Percentiles rank a stretch among this genome's conserved stretches.
Conservation (phyloP, 495 filamentous ascomycete genomes). For the Penicillium pulvis region DNA sequence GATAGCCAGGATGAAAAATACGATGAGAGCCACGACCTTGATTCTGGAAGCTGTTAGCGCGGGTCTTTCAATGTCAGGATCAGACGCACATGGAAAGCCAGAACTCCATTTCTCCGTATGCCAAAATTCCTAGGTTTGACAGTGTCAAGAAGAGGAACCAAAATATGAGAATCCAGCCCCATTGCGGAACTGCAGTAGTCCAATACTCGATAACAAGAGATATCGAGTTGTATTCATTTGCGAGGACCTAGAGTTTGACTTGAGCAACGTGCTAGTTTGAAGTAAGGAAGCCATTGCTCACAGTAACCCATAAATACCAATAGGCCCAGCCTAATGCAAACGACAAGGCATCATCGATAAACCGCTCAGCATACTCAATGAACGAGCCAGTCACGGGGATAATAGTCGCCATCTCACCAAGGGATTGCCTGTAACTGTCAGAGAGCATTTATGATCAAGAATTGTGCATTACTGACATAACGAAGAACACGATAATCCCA, state of each 20-base stretch:
- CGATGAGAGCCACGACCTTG: constrained; percentile 57
- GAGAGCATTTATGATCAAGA: no score
- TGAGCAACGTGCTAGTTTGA: constrained; percentile 5
- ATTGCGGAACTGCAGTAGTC: constrained; percentile 47
- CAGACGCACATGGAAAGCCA: constrained; percentile 38
- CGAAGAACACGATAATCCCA: constrained; percentile 64
- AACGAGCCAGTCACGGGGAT: constrained; percentile 58
- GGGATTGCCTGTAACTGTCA: constrained; percentile 43
- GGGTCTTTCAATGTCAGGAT: not conserved
- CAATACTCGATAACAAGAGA: constrained; percentile 45
- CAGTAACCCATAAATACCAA: constrained; percentile 59
- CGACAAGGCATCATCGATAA: constrained; percentile 53
- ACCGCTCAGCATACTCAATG: constrained; percentile 58
- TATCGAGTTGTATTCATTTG: constrained; percentile 55
- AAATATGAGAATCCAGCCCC: constrained; percentile 66
- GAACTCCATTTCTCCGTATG: constrained; percentile 67
- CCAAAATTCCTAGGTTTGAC: constrained; percentile 58
- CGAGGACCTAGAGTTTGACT: constrained; percentile 35
- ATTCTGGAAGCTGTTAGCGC: constrained; percentile 29
- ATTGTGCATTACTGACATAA: constrained; percentile 48
- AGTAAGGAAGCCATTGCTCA: constrained; percentile 10
- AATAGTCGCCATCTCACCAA: constrained; percentile 60
- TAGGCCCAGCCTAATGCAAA: constrained; percentile 61
- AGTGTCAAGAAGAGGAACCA: constrained; percentile 54
- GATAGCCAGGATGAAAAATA: constrained; percentile 70